phyloP scores from a whole-genome alignment of 495 filamentous ascomycete genomes.

The Hypoxylon perforatum region DNA sequence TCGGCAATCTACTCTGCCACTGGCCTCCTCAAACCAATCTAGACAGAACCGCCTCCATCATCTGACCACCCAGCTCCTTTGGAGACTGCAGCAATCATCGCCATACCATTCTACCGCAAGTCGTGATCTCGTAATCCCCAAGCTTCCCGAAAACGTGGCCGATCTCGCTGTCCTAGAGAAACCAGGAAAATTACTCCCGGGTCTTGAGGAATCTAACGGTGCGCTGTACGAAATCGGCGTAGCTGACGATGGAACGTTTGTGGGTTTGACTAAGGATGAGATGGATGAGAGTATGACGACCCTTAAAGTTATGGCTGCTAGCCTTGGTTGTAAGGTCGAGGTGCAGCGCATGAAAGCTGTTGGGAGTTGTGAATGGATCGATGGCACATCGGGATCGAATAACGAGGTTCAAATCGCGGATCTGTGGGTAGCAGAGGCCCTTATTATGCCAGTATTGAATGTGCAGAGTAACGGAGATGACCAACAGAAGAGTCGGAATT shows the following conservation, averaged over 20 bases:
- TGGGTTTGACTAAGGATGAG: constrained; percentile 90
- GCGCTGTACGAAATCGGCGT: constrained; percentile 98
- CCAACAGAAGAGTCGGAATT: constrained; percentile 13
- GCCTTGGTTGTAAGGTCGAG: constrained; percentile 88
- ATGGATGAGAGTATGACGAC: constrained; percentile 88
- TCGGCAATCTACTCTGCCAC: constrained; percentile 44
- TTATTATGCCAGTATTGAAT: constrained; percentile 56
- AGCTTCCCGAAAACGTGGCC: constrained; percentile 70
- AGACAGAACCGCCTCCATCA: constrained; percentile 88
- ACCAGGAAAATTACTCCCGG: constrained; percentile 74
- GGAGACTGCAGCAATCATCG: constrained; percentile 94
- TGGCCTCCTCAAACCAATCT: constrained; percentile 64
- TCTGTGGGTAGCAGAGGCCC: constrained; percentile 90
- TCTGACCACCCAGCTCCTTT: constrained; percentile 92
- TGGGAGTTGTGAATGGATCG: constrained; percentile 84
- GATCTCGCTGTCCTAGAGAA: constrained; percentile 65
- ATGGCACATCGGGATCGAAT: constrained; percentile 43
- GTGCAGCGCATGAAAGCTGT: constrained; percentile 86
- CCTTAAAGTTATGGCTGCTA: constrained; percentile 88
- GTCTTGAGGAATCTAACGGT: constrained; percentile 90
- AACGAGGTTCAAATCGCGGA: constrained; percentile 56
- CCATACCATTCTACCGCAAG: constrained; percentile 84
- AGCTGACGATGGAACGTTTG: constrained; percentile 90
- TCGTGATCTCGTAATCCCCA: constrained; percentile 73
- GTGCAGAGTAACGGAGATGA: constrained; percentile 18